Base-by-base conservation (phyloP, 208 protist species). In the Strigomonas oncopelti region DNA sequence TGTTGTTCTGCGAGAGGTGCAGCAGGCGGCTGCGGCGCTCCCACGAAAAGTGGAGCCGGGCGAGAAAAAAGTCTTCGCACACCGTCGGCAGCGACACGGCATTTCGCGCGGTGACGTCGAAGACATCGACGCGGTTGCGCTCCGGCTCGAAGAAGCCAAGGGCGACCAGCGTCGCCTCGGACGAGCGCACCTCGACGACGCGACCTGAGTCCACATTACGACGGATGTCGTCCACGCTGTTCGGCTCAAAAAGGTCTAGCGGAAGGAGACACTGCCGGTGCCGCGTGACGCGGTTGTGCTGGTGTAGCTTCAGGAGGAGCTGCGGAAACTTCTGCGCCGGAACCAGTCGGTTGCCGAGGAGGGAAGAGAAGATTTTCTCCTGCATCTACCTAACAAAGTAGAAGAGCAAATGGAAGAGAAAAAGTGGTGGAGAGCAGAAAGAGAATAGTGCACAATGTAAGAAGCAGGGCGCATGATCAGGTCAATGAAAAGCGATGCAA, bases 101-200 rank as follows among this genome's bases (percentile, higher is more conserved):
- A 3, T 63, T 51, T 54, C 69, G 72, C 0, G 78, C 61, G 18
- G 80, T 84, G n/a, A 84, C 58, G 56, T 96, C 79, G 57, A 96
- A 93, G 42, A 93, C 79, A 58, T 92, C 81, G 0, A 96, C 86
- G 24, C 84, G 81, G 24, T 66, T 32, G 13, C 78, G 70, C 45
- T 82, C 61, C 0, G 85, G 83, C 65, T 96, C 90, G 59, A 88
- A 92, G 71, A 93, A 93, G 13, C 87, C 90, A 8, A 93, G 78
- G 11, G 77, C 90, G 4, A 92, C 54, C n/a, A 93, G 67, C 27
- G 64, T 67, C 0, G 74, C 55, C 22, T 91, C 83, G 7, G 78
- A 72, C 22, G 77, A 74, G 13, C 91, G 81, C 0, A 96, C 29
- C 62, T 96, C 87, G 9, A 94, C 83, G 25, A 94, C 72, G 38